phyloP scores from a whole-genome alignment of 2,329 filamentous ascomycete genomes.

The Fusarium kyushuense region DNA sequence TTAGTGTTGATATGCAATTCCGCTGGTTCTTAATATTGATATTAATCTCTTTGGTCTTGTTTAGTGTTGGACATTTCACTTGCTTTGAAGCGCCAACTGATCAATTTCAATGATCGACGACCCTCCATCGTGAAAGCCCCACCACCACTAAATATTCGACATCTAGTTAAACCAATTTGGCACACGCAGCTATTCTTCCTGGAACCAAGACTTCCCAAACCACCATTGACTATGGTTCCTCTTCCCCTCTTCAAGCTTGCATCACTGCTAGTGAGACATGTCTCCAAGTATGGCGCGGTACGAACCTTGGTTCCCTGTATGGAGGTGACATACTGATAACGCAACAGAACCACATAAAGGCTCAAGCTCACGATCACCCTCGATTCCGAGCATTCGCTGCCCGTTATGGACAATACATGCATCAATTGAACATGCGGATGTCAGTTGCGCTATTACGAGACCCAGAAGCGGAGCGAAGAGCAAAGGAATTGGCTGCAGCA shows the following conservation, averaged over 20 bases:
- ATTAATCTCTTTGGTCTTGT: neutral
- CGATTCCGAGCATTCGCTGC: slow-evolving; percentile 71
- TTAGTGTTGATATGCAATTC: neutral
- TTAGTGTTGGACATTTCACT: neutral
- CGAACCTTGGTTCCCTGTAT: slow-evolving; percentile 46
- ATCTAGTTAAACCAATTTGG: slow-evolving; percentile 8
- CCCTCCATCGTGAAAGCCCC: slow-evolving; percentile 23
- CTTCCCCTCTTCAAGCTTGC: slow-evolving; percentile 76
- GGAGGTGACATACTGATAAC: slow-evolving; percentile 26
- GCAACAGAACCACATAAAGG: slow-evolving; percentile 72
- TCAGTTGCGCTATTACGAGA: slow-evolving; percentile 71
- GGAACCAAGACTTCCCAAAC: slow-evolving; percentile 39
- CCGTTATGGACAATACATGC: slow-evolving; percentile 71
- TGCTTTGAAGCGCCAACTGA: slow-evolving; percentile 19
- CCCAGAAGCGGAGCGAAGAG: slow-evolving; percentile 66
- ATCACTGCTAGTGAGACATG: slow-evolving; percentile 71
- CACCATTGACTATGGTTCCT: slow-evolving; percentile 65
- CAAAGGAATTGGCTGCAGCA: slow-evolving; percentile 71
- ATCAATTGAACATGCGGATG: slow-evolving; percentile 75
- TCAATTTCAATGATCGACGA: neutral
- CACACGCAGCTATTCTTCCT: slow-evolving; percentile 23
- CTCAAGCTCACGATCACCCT: slow-evolving; percentile 73
- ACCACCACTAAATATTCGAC: slow-evolving; percentile 29
- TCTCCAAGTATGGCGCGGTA: slow-evolving; percentile 78
- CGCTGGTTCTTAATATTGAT: neutral